Percentiles rank a stretch among this genome's conserved stretches.
Evolutionary conservation across 2,329 filamentous ascomycete genomes (phyloP).

Genomic region (Fusarium austroafricanum): DNA sequence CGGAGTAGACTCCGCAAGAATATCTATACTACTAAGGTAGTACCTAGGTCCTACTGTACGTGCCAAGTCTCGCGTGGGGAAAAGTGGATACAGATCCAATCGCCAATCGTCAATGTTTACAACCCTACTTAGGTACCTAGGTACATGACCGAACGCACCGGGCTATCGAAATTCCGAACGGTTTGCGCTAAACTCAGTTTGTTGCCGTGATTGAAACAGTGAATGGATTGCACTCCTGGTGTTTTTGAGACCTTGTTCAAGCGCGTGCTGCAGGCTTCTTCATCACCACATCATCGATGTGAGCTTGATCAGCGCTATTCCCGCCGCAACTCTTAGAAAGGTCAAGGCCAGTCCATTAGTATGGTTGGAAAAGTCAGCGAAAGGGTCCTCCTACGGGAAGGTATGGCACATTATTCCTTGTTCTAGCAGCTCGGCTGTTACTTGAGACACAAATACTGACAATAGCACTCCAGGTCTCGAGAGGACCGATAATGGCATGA

Average conservation of each 20-base stretch:
- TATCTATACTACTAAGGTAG: no score
- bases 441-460: constrained; percentile 43
- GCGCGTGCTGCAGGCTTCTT: constrained; percentile 30
- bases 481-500: constrained; percentile 98
- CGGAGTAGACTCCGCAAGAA: no score
- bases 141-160: no score
- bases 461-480: constrained; percentile 75
- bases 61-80: no score
- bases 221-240: constrained; percentile 39
- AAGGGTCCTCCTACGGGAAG: constrained; percentile 72
- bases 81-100: background rate
- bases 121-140: no score
- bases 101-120: no score
- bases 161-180: constrained; percentile 21
- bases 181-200: constrained; percentile 29
- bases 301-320: constrained; percentile 31
- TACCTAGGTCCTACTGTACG: no score
- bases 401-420: constrained; percentile 50
- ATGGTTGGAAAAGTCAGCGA: constrained; percentile 76
- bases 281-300: constrained; percentile 38
- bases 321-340: constrained; percentile 29
- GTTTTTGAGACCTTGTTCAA: constrained; percentile 42
- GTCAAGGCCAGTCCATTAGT: constrained; percentile 31
- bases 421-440: constrained; percentile 13
- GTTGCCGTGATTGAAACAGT: constrained; percentile 35